A percentile compares a stretch with the other conserved stretches of the same genome.
Evolutionary conservation across 305 asterid species (phyloP).

Genomic region (Fraxinus velutina): DNA sequence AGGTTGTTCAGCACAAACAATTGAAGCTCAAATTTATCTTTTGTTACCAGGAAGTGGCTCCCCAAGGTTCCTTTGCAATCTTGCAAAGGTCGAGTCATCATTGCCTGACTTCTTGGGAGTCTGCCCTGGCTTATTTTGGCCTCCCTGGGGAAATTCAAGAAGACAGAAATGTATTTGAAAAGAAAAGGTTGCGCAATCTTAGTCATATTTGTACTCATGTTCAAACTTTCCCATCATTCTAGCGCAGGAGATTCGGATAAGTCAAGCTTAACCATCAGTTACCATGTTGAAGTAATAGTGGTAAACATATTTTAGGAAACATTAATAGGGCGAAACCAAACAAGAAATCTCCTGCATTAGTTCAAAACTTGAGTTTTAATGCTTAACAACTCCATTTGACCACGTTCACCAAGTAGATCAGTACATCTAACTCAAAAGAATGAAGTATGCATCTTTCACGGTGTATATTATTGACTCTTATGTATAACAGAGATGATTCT

Average conservation of each 20-base stretch:
- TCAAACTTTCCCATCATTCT: not conserved
- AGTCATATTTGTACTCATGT: not conserved
- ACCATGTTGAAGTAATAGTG: not conserved
- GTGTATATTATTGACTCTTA: not conserved
- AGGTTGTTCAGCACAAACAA: slow-evolving; percentile 3
- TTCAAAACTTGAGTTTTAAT: not conserved
- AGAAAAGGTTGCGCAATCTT: not conserved
- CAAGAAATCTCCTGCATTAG: not conserved
- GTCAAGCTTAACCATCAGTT: not conserved
- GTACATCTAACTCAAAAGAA: not conserved
- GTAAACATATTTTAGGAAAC: not conserved
- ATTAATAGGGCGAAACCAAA: not conserved
- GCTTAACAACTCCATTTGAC: not conserved
- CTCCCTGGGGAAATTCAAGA: slow-evolving; percentile 46
- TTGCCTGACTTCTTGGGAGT: slow-evolving; percentile 44
- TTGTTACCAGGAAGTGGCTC: slow-evolving; percentile 37
- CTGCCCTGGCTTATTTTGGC: slow-evolving; percentile 47
- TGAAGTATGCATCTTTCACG: not conserved
- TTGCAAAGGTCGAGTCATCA: slow-evolving; percentile 34
- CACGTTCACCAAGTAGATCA: not conserved
- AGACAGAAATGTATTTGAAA: not conserved
- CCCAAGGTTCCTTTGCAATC: slow-evolving; percentile 32
- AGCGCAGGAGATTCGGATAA: not conserved
- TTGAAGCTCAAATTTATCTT: slow-evolving; percentile 26
- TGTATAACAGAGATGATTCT: not conserved